Evolutionary conservation across 208 protist species (phyloP).

Genomic region (Giardia duodenalis): DNA sequence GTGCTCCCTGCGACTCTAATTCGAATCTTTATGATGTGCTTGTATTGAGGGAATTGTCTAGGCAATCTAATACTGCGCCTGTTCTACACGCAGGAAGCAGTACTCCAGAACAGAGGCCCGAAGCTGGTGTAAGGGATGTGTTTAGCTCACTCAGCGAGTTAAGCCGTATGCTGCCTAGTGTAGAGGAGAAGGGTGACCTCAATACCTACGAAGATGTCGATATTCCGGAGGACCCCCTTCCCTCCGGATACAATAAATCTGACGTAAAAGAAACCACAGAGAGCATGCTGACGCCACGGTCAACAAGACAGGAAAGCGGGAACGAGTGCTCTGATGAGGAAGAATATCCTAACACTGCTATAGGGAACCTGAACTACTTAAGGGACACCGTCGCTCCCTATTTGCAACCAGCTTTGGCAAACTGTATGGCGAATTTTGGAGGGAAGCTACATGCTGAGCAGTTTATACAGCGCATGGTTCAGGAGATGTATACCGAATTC

Average conservation of each 20-base stretch:
- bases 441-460: no score
- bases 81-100: no score
- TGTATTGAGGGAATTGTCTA: no score
- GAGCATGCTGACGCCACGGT: not conserved
- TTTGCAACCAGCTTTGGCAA: not conserved
- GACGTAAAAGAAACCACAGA: not conserved
- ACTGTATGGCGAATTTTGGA: no score
- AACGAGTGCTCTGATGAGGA: not conserved
- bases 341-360: not conserved
- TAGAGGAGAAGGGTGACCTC: not conserved
- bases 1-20: no score
- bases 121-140: no score
- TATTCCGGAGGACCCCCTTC: not conserved
- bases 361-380: not conserved
- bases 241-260: not conserved
- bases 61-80: no score
- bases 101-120: no score
- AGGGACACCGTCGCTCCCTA: not conserved
- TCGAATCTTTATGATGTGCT: no score
- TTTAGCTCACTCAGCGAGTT: no score
- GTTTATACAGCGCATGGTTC: no score
- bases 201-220: not conserved
- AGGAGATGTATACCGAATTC: no score
- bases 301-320: not conserved
- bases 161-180: not conserved